These are phyloP conservation scores for Fusarium tupiense DNA, from an alignment of 2,329 filamentous ascomycete species.

Conservation along the genomic window DNA sequence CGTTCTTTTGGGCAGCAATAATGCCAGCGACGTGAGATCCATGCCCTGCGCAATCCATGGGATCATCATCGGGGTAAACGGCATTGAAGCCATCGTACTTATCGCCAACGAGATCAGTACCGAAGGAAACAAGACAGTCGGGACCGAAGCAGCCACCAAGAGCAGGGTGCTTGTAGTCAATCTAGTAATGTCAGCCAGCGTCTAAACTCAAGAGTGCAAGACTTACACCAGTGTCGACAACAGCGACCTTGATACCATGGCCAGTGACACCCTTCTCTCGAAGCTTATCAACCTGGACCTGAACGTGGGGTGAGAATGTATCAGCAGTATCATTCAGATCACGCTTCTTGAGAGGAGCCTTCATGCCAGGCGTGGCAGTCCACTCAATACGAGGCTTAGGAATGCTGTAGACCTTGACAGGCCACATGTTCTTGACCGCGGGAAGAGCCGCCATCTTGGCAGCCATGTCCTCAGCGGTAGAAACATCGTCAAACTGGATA, in stretches of 20 bases:
- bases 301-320: slow-evolving; percentile 59
- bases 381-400: slow-evolving; percentile 53
- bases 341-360: slow-evolving; percentile 23
- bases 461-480: slow-evolving; percentile 54
- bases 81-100: slow-evolving; percentile 53
- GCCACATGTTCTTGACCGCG: slow-evolving; percentile 60
- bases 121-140: slow-evolving; percentile 66
- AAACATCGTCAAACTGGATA: slow-evolving; percentile 59
- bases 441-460: slow-evolving; percentile 54
- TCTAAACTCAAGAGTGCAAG: fast-evolving
- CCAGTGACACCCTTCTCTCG: slow-evolving; percentile 60
- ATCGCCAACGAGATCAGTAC: slow-evolving; percentile 67
- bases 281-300: slow-evolving; percentile 66
- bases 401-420: slow-evolving; percentile 56
- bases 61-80: slow-evolving; percentile 58
- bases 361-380: slow-evolving; percentile 36
- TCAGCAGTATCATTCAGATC: slow-evolving; percentile 43
- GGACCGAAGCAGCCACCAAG: slow-evolving; percentile 71
- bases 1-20: slow-evolving; percentile 65
- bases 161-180: slow-evolving; percentile 71
- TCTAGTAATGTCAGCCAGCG: slow-evolving; percentile 43
- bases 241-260: slow-evolving; percentile 61
- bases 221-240: slow-evolving; percentile 64
- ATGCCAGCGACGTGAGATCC: slow-evolving; percentile 71
- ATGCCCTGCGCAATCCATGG: slow-evolving; percentile 66